Conservation (phyloP, 768 basidiomycete species). For the Amanita jacksonii region DNA sequence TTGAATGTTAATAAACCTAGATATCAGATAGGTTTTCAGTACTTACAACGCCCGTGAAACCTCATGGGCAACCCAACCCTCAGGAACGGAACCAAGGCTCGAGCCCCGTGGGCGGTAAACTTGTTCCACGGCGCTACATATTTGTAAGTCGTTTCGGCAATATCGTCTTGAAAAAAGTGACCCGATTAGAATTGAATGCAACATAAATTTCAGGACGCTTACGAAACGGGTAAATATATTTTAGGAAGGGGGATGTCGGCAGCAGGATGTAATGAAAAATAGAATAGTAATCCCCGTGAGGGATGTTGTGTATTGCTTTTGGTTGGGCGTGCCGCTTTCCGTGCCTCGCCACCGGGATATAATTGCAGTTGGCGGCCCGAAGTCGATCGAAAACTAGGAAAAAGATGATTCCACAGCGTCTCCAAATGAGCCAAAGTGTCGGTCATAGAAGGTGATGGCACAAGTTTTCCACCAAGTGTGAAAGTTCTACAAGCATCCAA, state of each 20-base stretch:
- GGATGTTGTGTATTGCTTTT: slow-evolving; percentile 16
- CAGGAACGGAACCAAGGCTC: slow-evolving; percentile 12
- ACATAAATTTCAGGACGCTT: slow-evolving; percentile 9
- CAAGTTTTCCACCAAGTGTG: slow-evolving; percentile 21
- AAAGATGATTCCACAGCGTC: slow-evolving; percentile 21
- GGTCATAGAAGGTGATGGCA: slow-evolving; percentile 14
- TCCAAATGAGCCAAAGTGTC: slow-evolving; percentile 16
- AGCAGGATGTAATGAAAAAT: slow-evolving; percentile 21
- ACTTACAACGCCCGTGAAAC: slow-evolving; percentile 20
- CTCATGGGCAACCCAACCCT: slow-evolving; percentile 22
- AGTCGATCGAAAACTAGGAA: slow-evolving; percentile 18
- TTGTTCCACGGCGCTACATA: slow-evolving; percentile 20
- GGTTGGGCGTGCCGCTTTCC: slow-evolving; percentile 1
- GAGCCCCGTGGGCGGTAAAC: slow-evolving; percentile 16
- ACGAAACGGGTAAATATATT: slow-evolving; percentile 24
- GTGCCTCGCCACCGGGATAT: slow-evolving; percentile 1
- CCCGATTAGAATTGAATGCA: not conserved
- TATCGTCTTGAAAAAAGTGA: slow-evolving; percentile 17
- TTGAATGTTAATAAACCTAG: not conserved
- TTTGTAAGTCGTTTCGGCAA: slow-evolving; percentile 18
- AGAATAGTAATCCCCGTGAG: slow-evolving; percentile 19
- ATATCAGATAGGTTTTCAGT: not conserved
- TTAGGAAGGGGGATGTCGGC: slow-evolving; percentile 21
- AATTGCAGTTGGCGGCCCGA: slow-evolving; percentile 16
- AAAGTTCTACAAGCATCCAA: slow-evolving; percentile 17